Percentiles rank a stretch among this genome's conserved stretches.
Conservation (phyloP, 176 grass and related monocot genomes). For the Cenchrus fungigraminus region DNA sequence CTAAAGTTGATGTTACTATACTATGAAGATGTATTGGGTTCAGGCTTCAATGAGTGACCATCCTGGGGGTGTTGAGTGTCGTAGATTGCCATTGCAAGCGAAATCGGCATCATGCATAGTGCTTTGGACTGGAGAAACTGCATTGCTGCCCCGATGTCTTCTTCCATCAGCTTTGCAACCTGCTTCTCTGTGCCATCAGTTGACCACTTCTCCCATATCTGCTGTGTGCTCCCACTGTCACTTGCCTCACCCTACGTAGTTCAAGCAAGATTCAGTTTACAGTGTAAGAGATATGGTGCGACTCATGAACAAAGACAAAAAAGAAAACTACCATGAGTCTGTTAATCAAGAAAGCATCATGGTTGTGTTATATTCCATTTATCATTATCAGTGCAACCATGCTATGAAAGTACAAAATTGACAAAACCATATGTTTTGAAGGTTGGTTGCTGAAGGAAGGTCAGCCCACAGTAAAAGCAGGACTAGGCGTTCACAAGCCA, state of each 20-base stretch:
- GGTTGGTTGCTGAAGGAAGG: constrained; percentile 7
- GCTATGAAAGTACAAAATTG: neutral
- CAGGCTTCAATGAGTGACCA: constrained; percentile 62
- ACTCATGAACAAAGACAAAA: neutral
- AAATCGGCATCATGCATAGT: constrained; percentile 93
- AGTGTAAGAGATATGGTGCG: neutral
- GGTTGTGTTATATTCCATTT: neutral
- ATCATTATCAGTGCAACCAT: neutral
- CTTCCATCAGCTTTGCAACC: constrained; percentile 90
- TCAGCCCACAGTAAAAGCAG: neutral
- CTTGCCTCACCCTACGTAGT: constrained; percentile 73
- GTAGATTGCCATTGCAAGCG: constrained; percentile 89
- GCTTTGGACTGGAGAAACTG: constrained; percentile 95
- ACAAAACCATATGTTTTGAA: neutral
- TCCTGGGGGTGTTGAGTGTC: constrained; percentile 70
- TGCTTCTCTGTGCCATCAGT: constrained; percentile 87
- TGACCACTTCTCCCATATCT: constrained; percentile 92
- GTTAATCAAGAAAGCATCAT: constrained; percentile 5
- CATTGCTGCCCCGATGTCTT: constrained; percentile 85
- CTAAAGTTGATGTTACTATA: constrained; percentile 34
- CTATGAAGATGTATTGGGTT: constrained; percentile 73
- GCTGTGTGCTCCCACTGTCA: constrained; percentile 66
- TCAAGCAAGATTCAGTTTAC: constrained; percentile 23
- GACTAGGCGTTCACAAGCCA: neutral
- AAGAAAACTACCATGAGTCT: constrained; percentile 1